Percentiles rank a stretch among this genome's conserved stretches.
These are phyloP conservation scores for Wickerhamiella qilinensis DNA, from an alignment of 805 yeast species.

Conservation along the genomic window DNA sequence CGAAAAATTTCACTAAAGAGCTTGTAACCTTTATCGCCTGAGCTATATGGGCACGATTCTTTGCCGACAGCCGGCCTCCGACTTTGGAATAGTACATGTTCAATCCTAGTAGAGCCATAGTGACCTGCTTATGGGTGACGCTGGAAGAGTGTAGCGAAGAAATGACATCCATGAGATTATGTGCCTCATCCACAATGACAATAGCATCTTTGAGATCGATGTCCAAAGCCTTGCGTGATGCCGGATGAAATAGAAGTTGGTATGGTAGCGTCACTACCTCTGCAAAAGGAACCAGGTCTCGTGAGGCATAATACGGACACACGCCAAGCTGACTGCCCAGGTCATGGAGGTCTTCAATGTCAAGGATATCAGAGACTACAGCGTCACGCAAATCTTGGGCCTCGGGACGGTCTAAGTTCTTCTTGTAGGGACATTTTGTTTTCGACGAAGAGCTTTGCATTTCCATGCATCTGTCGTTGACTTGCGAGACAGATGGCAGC, in stretches of 20 bases:
- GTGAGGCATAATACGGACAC: slow-evolving; percentile 72
- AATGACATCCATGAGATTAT: slow-evolving; percentile 66
- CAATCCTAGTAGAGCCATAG: slow-evolving; percentile 31
- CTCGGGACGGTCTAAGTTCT: slow-evolving; percentile 20
- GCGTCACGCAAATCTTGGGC: slow-evolving; percentile 35
- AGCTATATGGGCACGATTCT: slow-evolving; percentile 52
- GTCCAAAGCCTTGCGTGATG: slow-evolving; percentile 42
- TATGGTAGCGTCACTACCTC: slow-evolving; percentile 80
- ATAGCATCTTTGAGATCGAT: slow-evolving; percentile 46
- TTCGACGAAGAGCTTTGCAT: slow-evolving; percentile 30
- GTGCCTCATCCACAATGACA: slow-evolving; percentile 84
- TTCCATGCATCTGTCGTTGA: slow-evolving; percentile 73
- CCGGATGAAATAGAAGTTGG: slow-evolving; percentile 50
- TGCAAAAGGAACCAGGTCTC: slow-evolving; percentile 38
- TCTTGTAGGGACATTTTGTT: slow-evolving; percentile 27
- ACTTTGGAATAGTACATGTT: slow-evolving; percentile 43
- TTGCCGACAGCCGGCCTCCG: slow-evolving; percentile 45
- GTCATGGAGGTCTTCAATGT: slow-evolving; percentile 60
- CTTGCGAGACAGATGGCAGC: slow-evolving; percentile 31
- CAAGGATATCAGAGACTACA: slow-evolving; percentile 41
- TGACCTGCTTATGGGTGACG: slow-evolving; percentile 35
- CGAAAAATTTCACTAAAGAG: slow-evolving; percentile 34
- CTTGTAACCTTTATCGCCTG: slow-evolving; percentile 45
- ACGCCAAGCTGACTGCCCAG: slow-evolving; percentile 40
- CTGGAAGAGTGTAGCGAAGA: slow-evolving; percentile 49